Evolutionary conservation across 257 asterid species (phyloP).

Genomic region (Catharanthus roseus): DNA sequence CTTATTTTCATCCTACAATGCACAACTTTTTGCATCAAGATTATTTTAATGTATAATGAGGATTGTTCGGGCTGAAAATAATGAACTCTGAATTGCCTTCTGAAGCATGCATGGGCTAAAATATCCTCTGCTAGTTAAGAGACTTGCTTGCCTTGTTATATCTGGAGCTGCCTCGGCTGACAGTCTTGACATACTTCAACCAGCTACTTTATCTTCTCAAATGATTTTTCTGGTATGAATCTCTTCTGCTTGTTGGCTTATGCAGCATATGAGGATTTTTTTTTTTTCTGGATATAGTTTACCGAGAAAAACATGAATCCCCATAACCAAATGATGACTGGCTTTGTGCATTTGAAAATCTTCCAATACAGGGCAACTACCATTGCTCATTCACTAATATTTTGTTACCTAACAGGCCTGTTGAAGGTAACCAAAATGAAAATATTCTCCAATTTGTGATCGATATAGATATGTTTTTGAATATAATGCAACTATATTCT

Average conservation of each 20-base stretch:
- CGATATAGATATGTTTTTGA: background rate
- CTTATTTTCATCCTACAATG: background rate
- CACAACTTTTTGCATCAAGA: background rate
- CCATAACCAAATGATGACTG: background rate
- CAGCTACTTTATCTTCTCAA: slow-evolving; percentile 44
- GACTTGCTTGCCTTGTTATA: slow-evolving; percentile 66
- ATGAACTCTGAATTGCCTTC: slow-evolving; percentile 10
- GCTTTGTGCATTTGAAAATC: background rate
- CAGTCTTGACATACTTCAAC: slow-evolving; percentile 66
- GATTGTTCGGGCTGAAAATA: background rate
- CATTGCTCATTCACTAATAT: background rate
- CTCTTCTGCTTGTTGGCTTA: background rate
- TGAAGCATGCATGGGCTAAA: slow-evolving; percentile 69
- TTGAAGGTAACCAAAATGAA: too few relatives aligned
- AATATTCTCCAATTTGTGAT: background rate
- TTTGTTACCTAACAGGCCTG: too few relatives aligned
- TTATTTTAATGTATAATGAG: background rate
- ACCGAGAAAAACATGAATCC: background rate
- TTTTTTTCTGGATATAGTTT: background rate
- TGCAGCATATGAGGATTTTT: background rate
- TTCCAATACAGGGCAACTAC: background rate
- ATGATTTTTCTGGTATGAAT: slow-evolving; percentile 47
- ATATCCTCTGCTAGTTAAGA: slow-evolving; percentile 75
- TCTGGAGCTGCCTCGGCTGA: slow-evolving; percentile 41
- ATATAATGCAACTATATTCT: background rate